Percentiles rank a stretch among this genome's conserved stretches.
Evolutionary conservation across 192 early-diverging fungal genomes (phyloP).

Genomic region (Phlyctochytrium arcticum): DNA sequence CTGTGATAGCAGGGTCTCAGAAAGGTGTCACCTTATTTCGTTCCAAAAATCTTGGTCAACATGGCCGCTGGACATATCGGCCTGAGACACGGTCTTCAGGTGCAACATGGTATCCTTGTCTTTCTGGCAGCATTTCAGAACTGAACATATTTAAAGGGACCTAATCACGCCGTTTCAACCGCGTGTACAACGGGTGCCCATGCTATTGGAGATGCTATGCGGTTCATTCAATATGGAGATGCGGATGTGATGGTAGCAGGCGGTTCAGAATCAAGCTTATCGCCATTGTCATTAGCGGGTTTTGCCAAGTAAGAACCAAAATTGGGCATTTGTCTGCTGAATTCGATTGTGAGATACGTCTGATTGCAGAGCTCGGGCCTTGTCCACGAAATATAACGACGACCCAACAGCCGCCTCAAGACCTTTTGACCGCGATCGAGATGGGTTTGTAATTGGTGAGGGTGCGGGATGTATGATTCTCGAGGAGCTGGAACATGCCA

Average conservation of each 20-base stretch:
- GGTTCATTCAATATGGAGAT: slow-evolving; percentile 89
- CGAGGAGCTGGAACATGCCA: slow-evolving; percentile 88
- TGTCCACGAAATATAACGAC: slow-evolving; percentile 79
- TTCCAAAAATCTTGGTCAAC: slow-evolving; percentile 87
- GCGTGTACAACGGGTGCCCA: slow-evolving; percentile 97
- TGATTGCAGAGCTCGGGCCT: slow-evolving; percentile 62
- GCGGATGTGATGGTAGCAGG: slow-evolving; percentile 96
- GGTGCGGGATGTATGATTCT: slow-evolving; percentile 85
- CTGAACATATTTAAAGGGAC: slow-evolving; percentile 54
- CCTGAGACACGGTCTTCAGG: slow-evolving; percentile 77
- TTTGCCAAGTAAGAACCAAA: slow-evolving; percentile 67
- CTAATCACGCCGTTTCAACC: slow-evolving; percentile 88
- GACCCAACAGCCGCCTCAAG: slow-evolving; percentile 73
- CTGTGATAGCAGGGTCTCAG: slow-evolving; percentile 55
- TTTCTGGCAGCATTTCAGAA: background rate
- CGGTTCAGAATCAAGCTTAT: slow-evolving; percentile 78
- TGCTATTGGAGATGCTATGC: slow-evolving; percentile 88
- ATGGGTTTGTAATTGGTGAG: slow-evolving; percentile 94
- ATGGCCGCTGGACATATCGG: slow-evolving; percentile 93
- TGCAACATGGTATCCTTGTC: slow-evolving; percentile 19
- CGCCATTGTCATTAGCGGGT: slow-evolving; percentile 83
- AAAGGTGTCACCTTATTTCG: slow-evolving; percentile 85
- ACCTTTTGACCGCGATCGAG: slow-evolving; percentile 82
- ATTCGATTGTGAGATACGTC: background rate
- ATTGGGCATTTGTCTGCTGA: too few species aligned